Base-by-base conservation (phyloP, 1,139 yeast genomes). In the Groenewaldozyma auringiensis region DNA sequence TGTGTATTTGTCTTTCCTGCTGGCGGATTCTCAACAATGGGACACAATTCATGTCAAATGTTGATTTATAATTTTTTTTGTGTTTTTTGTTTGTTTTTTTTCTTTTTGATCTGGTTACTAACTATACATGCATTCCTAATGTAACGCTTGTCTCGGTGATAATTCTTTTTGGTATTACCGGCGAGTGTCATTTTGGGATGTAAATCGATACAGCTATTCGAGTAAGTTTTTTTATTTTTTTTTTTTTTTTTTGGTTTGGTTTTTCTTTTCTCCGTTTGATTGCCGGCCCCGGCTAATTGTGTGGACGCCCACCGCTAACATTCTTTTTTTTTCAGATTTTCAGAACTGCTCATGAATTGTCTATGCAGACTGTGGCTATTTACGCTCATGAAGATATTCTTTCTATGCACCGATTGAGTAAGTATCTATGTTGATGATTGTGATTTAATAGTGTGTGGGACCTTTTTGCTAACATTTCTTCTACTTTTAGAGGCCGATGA, bases 281-380 rank as follows among this genome's bases (percentile, higher is more conserved):
- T n/a, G n/a, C n/a, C n/a, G n/a, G n/a, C n/a, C n/a, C n/a, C n/a
- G n/a, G n/a, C n/a, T n/a, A n/a, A n/a, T n/a, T n/a, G n/a, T n/a
- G n/a, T n/a, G n/a, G n/a, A n/a, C n/a, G n/a, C n/a, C n/a, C n/a
- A n/a, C n/a, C n/a, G n/a, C n/a, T n/a, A n/a, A n/a, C n/a, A n/a
- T n/a, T n/a, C n/a, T n/a, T n/a, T 17, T 35, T 6, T 16, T 35
- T 46, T 75, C 41, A 57, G 60, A 80, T 92, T 64, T 94, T 92
- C 70, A 79, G 98, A 70, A 83, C 97, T 32, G 98, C 98, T 50
- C 98, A 94, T 70, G 98, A 94, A 67, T 75, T 92, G 62, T 84
- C 95, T 37, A 87, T 94, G 96, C 89, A 85, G 62, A 92, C 99
- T 0, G 97, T 92, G 45, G 98, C 98, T 43, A 83, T 94, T 61